Base-by-base conservation (phyloP, 257 asterid species). In the Nyctanthes arbortristis region DNA sequence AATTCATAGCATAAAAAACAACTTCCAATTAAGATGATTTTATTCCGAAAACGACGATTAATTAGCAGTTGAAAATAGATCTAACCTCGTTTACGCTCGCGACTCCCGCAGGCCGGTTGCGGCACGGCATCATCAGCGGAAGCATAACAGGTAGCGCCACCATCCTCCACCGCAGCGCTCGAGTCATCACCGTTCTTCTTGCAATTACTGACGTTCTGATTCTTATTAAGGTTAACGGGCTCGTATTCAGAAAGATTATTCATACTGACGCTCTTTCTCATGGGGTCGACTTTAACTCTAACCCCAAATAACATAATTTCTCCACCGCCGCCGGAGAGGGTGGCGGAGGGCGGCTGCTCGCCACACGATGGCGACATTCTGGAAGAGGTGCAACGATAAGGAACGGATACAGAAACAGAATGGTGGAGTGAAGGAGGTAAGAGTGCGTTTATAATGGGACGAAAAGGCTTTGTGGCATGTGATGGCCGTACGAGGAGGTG, bases 1-100 rank as follows among this genome's bases (percentile, higher is more conserved):
- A n/a, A n/a, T n/a, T n/a, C n/a, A n/a, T n/a, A n/a, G n/a, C n/a
- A n/a, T n/a, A n/a, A n/a, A n/a, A n/a, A n/a, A n/a, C n/a, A n/a
- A n/a, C n/a, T n/a, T n/a, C n/a, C n/a, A n/a, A n/a, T n/a, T n/a
- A n/a, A n/a, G n/a, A n/a, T n/a, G n/a, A n/a, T n/a, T 49, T 49
- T 49, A 45, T 49, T 49, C 58, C 58, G 9, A 29, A 7, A 11
- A 7, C 59, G 13, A 52, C 24, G 16, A 52, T 22, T 52, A 52
- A 52, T 5, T 2, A 27, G 28, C 8, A 2, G 1, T 3, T 52
- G 28, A 22, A 52, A 52, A 9, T 4, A 52, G 87, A 84, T 85
- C 86, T 74, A 52, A 89, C 98, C 98, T 89, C 96, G 84, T 79
- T 92, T 92, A 37, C 97, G 97, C 87, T 86, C 96, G 61, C 96